Evolutionary conservation across 495 filamentous ascomycete species (phyloP).

Genomic region (Podospora anserina): DNA sequence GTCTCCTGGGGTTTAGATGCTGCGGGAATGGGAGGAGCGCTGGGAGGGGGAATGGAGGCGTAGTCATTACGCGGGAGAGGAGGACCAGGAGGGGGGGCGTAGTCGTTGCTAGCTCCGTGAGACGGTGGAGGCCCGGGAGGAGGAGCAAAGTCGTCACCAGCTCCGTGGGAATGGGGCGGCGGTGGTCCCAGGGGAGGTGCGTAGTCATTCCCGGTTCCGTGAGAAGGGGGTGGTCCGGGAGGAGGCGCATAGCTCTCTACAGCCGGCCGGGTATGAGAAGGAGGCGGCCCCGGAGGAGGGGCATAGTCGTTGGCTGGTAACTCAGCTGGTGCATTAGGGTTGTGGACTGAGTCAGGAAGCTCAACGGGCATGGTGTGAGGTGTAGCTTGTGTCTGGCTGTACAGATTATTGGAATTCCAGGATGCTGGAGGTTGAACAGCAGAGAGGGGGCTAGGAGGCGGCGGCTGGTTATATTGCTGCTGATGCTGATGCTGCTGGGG

Average conservation of each 20-base stretch:
- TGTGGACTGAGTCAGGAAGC: slow-evolving; percentile 21
- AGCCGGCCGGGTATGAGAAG: slow-evolving; percentile 23
- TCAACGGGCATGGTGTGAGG: slow-evolving; percentile 12
- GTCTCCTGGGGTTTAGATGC: slow-evolving; percentile 21
- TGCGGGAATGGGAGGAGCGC: slow-evolving; percentile 46
- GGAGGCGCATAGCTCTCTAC: slow-evolving; percentile 6
- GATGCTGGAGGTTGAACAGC: slow-evolving; percentile 35
- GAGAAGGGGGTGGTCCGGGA: slow-evolving; percentile 10
- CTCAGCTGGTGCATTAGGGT: slow-evolving; percentile 15
- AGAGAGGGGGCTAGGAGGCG: slow-evolving; percentile 22
- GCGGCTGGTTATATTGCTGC: slow-evolving; percentile 30
- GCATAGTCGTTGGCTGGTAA: slow-evolving; percentile 23
- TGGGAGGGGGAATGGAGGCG: slow-evolving; percentile 34
- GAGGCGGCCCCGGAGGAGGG: slow-evolving; percentile 41
- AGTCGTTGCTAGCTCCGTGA: slow-evolving; percentile 24
- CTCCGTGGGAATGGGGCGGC: slow-evolving; percentile 14
- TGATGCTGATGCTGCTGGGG: slow-evolving; percentile 29
- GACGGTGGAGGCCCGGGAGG: slow-evolving; percentile 46
- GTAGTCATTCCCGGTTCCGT: slow-evolving; percentile 26
- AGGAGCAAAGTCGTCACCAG: slow-evolving; percentile 20
- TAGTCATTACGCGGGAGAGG: slow-evolving; percentile 30
- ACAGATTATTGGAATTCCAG: slow-evolving; percentile 24
- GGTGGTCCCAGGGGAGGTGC: slow-evolving; percentile 39
- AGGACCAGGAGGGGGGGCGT: slow-evolving; percentile 36
- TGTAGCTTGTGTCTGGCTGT: slow-evolving; percentile 15